Evolutionary conservation across 306 rosid species (phyloP), one percentile per base, ranked within the genome.

Genomic region (Quercus berberidifolia): DNA sequence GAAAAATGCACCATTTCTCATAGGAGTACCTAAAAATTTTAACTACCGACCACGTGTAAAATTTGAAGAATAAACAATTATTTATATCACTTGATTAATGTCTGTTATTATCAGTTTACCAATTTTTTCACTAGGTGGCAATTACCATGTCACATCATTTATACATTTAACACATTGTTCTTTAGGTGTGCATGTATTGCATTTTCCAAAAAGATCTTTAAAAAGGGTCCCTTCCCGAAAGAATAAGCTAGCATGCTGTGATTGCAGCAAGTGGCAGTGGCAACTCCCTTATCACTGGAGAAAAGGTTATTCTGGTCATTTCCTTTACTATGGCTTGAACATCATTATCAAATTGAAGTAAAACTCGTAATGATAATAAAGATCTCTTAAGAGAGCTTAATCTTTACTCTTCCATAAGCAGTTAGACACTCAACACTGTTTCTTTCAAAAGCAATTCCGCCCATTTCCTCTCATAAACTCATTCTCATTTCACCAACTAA

Each of bases 1-100:
- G 0, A 6, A 6, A 38, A 0, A 1, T 5, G 2, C 2, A 38
- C 2, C 0, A 6, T 1, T 7, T 7, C 2, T 7, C 3, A 0
- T 38, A 0, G 0, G 10, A 2, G 2, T 1, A 7, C 10, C 3
- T 38, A 0, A 0, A 41, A 2, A 7, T 41, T 41, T 41, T 8
- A 0, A 0, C 12, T 41, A 8, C 0, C 43, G 0, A 38, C 2
- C 10, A 1, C 46, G 2, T 8, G 11, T 41, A 41, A 41, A 8
- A 0, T 41, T 41, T 2, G 12, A 41, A 41, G 46, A 2, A 41
- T 41, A 41, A 41, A 7, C 46, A 0, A 41, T 41, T 38, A 41
- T 41, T 41, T 41, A 41, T 41, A 41, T 41, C 11, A 41, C 46
- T 8, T 41, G 46, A 41, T 3, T 41, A 8, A 41, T 41, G 46